These are phyloP conservation scores for Aspergillus avenaceus DNA, from an alignment of 495 filamentous ascomycete genomes.

Conservation along the genomic window DNA sequence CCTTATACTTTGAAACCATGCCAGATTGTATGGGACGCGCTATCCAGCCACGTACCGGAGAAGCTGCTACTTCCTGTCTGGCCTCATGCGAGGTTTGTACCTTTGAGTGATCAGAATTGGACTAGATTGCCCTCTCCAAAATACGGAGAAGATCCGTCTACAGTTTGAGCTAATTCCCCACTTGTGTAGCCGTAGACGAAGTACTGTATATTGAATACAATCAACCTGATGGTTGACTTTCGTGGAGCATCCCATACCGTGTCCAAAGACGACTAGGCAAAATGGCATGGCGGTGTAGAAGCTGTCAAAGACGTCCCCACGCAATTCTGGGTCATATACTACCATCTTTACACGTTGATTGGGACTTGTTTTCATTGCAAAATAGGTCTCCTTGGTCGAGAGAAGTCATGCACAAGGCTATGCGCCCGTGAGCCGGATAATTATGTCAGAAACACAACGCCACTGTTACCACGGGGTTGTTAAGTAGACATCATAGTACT, in stretches of 20 bases:
- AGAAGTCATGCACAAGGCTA: no score
- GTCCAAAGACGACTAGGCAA: not conserved
- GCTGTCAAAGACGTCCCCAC: not conserved
- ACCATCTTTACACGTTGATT: not conserved
- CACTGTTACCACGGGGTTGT: no score
- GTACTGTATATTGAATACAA: not conserved
- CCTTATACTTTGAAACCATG: not conserved
- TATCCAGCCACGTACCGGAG: not conserved
- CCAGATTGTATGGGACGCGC: not conserved
- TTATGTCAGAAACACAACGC: no score
- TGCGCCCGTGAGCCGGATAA: no score
- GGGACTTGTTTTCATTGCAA: no score
- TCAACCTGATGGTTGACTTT: not conserved
- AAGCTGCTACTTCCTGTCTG: not conserved
- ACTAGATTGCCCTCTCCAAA: not conserved
- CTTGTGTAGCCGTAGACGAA: not conserved
- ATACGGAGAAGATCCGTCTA: not conserved
- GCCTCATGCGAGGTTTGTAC: not conserved
- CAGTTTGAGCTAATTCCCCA: not conserved
- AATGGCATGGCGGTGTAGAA: not conserved
- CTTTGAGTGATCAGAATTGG: not conserved
- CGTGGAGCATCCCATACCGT: not conserved
- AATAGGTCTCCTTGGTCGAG: no score
- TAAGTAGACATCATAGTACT: no score
- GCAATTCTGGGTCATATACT: not conserved